Percentiles rank a stretch among this genome's conserved stretches.
phyloP scores from a whole-genome alignment of 139 green algal species.

The Zygnema cylindricum region DNA sequence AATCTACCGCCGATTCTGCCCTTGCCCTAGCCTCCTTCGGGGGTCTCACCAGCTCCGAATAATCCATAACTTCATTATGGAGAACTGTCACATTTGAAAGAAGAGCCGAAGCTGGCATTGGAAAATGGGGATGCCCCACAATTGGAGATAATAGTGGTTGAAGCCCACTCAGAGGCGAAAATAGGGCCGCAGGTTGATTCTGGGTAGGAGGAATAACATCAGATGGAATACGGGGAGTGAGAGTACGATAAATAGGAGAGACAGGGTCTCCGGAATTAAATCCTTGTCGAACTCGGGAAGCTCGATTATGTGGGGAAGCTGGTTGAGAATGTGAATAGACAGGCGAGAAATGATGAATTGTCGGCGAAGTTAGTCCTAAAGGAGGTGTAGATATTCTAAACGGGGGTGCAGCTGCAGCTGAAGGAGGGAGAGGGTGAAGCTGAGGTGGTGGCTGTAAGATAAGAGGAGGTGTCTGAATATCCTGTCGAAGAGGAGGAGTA shows the following conservation, averaged over 20 bases:
- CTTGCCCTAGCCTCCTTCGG: conserved; percentile 23
- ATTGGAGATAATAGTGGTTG: conserved; percentile 16
- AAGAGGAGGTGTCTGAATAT: background rate
- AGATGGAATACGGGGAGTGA: background rate
- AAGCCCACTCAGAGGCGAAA: background rate
- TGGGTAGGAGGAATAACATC: background rate
- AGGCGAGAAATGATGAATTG: background rate
- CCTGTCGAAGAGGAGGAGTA: background rate
- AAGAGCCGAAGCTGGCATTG: conserved; percentile 11
- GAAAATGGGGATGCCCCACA: conserved; percentile 9
- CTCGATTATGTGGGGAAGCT: background rate
- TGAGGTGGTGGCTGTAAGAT: background rate
- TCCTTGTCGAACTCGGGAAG: background rate
- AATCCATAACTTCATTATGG: conserved; percentile 43
- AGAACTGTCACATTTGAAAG: conserved; percentile 39
- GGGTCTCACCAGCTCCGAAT: conserved; percentile 19
- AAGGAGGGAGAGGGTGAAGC: conserved; percentile 2
- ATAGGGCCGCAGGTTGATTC: background rate
- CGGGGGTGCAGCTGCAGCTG: conserved; percentile 11
- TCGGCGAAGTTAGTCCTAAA: background rate
- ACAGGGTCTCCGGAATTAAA: background rate
- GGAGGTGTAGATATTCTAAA: background rate
- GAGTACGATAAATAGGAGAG: background rate
- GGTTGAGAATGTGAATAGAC: background rate
- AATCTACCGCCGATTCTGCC: conserved; percentile 23